A percentile compares a stretch with the other conserved stretches of the same genome.
phyloP scores from a whole-genome alignment of 768 basidiomycete genomes.

The Lactarius sanguifluus region DNA sequence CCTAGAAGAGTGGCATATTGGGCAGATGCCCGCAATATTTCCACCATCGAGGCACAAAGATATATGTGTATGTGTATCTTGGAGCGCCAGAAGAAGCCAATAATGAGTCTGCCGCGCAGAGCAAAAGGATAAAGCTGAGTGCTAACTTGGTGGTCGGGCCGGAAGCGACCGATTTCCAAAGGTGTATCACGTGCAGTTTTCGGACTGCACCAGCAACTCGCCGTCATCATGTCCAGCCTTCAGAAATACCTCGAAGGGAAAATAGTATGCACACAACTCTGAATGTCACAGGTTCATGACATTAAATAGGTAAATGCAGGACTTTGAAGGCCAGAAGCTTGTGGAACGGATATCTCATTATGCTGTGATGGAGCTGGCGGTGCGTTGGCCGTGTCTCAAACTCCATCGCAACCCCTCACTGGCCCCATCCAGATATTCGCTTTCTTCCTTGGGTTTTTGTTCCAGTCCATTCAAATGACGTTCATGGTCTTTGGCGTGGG shows the following conservation, averaged over 20 bases:
- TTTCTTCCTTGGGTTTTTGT: slow-evolving; percentile 55
- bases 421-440: slow-evolving; percentile 44
- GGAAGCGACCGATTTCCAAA: neutral
- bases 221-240: slow-evolving; percentile 19
- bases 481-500: slow-evolving; percentile 48
- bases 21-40: neutral
- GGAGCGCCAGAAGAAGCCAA: neutral
- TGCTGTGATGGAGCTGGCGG: slow-evolving; percentile 48
- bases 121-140: neutral
- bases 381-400: slow-evolving; percentile 35
- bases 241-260: slow-evolving; percentile 36
- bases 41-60: neutral
- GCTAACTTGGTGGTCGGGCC: neutral
- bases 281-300: neutral
- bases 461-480: slow-evolving; percentile 56
- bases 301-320: slow-evolving; percentile 40
- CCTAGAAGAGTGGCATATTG: neutral
- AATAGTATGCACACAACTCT: slow-evolving; percentile 33
- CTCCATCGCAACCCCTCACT: neutral
- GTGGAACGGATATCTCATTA: slow-evolving; percentile 49
- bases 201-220: neutral
- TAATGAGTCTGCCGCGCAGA: too few relatives aligned
- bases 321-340: slow-evolving; percentile 59
- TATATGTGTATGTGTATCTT: neutral
- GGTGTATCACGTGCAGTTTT: neutral